Conservation (phyloP, 2,329 filamentous ascomycete species). For the Emericellopsis atlantica region DNA sequence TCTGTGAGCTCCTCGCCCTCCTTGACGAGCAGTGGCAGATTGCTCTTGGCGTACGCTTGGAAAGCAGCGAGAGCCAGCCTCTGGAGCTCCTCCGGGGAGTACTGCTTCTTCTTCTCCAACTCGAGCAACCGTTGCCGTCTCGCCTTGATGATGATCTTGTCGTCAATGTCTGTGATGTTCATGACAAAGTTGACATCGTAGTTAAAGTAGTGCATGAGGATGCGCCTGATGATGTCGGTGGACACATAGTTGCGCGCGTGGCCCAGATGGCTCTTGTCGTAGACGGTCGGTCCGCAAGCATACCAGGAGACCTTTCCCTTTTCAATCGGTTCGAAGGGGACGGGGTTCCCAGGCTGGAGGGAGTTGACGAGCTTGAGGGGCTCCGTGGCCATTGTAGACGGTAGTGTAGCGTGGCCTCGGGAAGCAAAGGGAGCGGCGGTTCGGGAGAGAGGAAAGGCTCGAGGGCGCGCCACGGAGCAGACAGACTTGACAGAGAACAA, state of each 20-base stretch:
- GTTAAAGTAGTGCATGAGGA: constrained; percentile 71
- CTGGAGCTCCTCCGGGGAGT: constrained; percentile 30
- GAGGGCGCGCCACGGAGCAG: background rate
- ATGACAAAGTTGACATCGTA: constrained; percentile 80
- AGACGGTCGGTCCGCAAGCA: constrained; percentile 77
- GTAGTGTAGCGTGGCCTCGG: constrained; percentile 4
- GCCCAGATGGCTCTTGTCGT: constrained; percentile 70
- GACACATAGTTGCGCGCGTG: constrained; percentile 87
- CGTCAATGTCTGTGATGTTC: constrained; percentile 82
- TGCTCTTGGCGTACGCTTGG: constrained; percentile 39
- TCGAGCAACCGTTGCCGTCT: constrained; percentile 73
- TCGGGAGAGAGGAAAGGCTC: constrained; percentile 2
- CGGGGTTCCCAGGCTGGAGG: constrained; percentile 57
- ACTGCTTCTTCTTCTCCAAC: constrained; percentile 59
- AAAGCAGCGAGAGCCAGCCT: constrained; percentile 41
- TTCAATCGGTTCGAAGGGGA: constrained; percentile 62
- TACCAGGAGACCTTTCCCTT: constrained; percentile 66
- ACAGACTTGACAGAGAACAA: constrained; percentile 3
- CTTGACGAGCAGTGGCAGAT: constrained; percentile 36
- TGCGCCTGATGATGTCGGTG: constrained; percentile 76
- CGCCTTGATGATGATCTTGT: constrained; percentile 54
- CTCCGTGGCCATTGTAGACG: constrained; percentile 24
- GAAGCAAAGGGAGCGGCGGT: background rate
- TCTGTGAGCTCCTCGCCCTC: constrained; percentile 29
- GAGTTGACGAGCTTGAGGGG: constrained; percentile 70